phyloP scores from a whole-genome alignment of 2,329 filamentous ascomycete species.

The Nemania sp. region DNA sequence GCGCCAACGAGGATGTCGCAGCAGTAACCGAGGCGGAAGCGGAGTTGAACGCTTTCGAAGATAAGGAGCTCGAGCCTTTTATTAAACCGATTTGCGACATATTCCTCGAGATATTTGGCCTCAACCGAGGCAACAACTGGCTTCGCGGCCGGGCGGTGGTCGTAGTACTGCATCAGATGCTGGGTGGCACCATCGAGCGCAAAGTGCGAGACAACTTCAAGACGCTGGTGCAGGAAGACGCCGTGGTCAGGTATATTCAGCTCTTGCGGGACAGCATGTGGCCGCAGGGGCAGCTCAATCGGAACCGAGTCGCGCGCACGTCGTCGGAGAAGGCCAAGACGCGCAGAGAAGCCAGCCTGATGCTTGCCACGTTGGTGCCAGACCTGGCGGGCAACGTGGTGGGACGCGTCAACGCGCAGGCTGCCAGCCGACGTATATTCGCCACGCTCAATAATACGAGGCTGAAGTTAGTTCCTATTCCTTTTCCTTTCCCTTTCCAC shows the following conservation, averaged over 20 bases:
- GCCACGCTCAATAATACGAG: conserved; percentile 89
- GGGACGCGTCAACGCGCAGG: conserved; percentile 86
- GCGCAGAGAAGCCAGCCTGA: conserved; percentile 82
- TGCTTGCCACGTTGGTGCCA: conserved; percentile 87
- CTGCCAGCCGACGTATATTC: conserved; percentile 85
- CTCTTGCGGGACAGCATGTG: conserved; percentile 79
- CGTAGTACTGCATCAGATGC: conserved; percentile 91
- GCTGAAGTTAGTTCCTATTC: conserved; percentile 71
- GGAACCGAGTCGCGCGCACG: conserved; percentile 61
- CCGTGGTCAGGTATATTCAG: conserved; percentile 74
- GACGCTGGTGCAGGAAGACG: conserved; percentile 75
- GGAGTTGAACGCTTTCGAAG: conserved; percentile 90
- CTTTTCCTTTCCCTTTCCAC: neutral
- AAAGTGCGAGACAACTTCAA: conserved; percentile 88
- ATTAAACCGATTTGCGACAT: conserved; percentile 98
- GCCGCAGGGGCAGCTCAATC: conserved; percentile 68
- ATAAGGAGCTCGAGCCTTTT: conserved; percentile 87
- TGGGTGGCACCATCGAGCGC: conserved; percentile 93
- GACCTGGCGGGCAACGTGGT: conserved; percentile 94
- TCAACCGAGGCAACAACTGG: conserved; percentile 97
- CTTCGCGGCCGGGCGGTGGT: conserved; percentile 93
- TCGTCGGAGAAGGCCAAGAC: conserved; percentile 76
- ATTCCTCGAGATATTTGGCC: conserved; percentile 92
- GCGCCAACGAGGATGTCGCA: conserved; percentile 54
- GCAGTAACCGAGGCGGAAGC: conserved; percentile 81